Evolutionary conservation across 106 monocot genomes (phyloP).

Genomic region (Acorus calamus): DNA sequence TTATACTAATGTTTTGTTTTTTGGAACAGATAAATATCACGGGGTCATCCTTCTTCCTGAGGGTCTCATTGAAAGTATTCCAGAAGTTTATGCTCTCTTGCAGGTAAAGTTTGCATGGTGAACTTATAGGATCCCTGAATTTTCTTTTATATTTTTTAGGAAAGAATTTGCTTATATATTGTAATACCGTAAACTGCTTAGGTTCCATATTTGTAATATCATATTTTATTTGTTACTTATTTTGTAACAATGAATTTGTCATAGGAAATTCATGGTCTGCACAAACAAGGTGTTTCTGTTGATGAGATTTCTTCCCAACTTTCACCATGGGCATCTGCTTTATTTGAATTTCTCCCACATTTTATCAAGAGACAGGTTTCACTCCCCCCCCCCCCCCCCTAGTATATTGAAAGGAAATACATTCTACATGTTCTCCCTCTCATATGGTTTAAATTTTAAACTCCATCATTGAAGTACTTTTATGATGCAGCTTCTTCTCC

Average conservation of each 20-base stretch:
- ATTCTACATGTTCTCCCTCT: too few species aligned
- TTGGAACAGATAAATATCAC: constrained; percentile 60
- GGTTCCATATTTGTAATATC: too few species aligned
- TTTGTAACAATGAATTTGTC: not conserved
- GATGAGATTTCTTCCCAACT: constrained; percentile 61
- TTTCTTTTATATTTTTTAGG: not conserved
- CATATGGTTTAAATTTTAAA: too few species aligned
- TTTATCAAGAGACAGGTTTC: constrained; percentile 79
- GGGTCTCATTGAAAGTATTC: constrained; percentile 84
- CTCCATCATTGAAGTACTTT: not conserved
- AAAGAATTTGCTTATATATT: not conserved
- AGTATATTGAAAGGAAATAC: too few species aligned
- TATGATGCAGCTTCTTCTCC: constrained; percentile 65
- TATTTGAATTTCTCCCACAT: constrained; percentile 84
- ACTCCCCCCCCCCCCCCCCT: too few species aligned
- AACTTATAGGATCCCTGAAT: not conserved
- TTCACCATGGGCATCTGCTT: constrained; percentile 95
- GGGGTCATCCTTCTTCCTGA: constrained; percentile 84
- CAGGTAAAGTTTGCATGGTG: constrained; percentile 34
- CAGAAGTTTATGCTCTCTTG: constrained; percentile 73
- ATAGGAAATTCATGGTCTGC: constrained; percentile 89
- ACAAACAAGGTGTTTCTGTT: constrained; percentile 46
- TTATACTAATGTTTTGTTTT: constrained; percentile 3
- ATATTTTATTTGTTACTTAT: too few species aligned
- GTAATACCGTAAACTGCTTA: too few species aligned